Conservation (phyloP, 805 yeast genomes). For the Candida broadrunensis region DNA sequence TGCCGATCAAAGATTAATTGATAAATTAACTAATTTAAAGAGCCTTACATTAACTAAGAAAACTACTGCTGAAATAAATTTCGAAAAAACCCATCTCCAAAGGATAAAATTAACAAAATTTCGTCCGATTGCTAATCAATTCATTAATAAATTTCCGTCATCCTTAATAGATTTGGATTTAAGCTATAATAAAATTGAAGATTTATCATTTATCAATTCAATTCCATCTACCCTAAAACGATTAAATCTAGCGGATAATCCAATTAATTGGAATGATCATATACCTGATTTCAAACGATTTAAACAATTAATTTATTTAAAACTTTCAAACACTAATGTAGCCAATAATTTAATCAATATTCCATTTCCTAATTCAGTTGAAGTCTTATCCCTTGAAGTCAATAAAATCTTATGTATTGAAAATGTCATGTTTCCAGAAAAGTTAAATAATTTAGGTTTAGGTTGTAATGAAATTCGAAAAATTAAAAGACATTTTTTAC, state of each 20-base stretch:
- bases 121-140: neutral
- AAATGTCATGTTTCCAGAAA: constrained; percentile 13
- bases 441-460: constrained; percentile 11
- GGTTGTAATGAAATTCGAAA: constrained; percentile 14
- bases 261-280: constrained; percentile 12
- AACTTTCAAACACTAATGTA: constrained; percentile 13
- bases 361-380: constrained; percentile 12
- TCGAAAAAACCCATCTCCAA: neutral
- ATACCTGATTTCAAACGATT: constrained; percentile 10
- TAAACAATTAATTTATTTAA: constrained; percentile 7
- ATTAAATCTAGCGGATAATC: constrained; percentile 14
- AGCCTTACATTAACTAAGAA: neutral
- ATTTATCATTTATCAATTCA: neutral
- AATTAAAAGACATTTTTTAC: constrained; percentile 8
- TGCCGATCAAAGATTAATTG: neutral
- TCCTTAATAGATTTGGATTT: constrained; percentile 7
- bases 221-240: neutral
- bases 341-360: constrained; percentile 8
- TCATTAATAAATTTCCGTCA: constrained; percentile 5
- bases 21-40: neutral
- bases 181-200: neutral
- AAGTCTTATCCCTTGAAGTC: constrained; percentile 13
- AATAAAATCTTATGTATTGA: constrained; percentile 14
- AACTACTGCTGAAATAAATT: neutral
- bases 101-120: neutral